Base-by-base conservation (phyloP, 768 basidiomycete genomes). In the Mycena vulgaris region DNA sequence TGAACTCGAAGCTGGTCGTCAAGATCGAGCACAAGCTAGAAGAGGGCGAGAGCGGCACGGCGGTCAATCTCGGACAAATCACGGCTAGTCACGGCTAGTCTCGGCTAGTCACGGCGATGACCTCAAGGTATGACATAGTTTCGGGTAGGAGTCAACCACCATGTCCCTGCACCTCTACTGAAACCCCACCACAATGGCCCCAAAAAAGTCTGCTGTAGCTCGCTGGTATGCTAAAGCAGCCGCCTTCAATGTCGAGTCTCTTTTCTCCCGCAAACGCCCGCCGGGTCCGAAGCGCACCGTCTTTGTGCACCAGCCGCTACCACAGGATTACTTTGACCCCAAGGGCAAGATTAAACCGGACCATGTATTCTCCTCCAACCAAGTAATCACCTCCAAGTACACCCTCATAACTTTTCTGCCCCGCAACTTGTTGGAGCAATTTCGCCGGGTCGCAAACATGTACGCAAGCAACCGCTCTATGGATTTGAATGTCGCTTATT, bases 401-500 rank as follows among this genome's bases (percentile, higher is more conserved):
- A 93, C 92, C 68, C 74, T 94, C 68, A 66, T 94, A 78, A 94
- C 93, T 0, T 99, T 98, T 80, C 60, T 99, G 10, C 98, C 98
- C 21, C 85, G 96, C 61, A 98, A 98, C 80, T 79, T 99, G 77
- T 87, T 98, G 66, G 97, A 98, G 78, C 93, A 94, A 81, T 94
- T 93, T 78, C 87, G 97, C 66, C 89, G 97, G 51, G 85, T 98
- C 69, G 97, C 97, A 48, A 99, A 99, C 82, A 81, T 95, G 94
- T 95, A 77, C 75, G 92, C 83, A 23, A 31, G 5, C 6, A 11
- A 11, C 30, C 17, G 16, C 16, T 21, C 37, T 23, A 25, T 45
- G 53, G 56, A 65, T 27, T 61, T n/a, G 31, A 25, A 35, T 37
- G 21, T 47, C 47, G 33, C 42, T 39, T 31, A 21, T 48, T 71